Evolutionary conservation across 2,329 filamentous ascomycete genomes (phyloP).

Genomic region (Pezizomycotina sp.): DNA sequence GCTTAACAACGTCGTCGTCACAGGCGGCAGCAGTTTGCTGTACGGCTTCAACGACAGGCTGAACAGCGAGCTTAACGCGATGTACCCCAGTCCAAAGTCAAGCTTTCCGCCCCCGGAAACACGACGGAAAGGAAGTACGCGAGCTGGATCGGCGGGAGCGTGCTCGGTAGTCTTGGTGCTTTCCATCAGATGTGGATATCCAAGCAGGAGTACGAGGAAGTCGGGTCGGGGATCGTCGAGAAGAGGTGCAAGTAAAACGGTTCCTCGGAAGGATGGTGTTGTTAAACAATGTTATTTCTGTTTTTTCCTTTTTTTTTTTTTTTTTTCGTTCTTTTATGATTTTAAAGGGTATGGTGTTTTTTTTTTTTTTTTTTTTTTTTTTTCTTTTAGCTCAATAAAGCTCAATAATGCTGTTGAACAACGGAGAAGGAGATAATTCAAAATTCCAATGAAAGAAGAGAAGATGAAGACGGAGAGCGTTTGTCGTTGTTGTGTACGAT

Average conservation of each 20-base stretch:
- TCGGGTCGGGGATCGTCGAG: conserved; percentile 44
- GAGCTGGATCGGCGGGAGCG: conserved; percentile 91
- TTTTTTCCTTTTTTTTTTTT: too few relatives aligned
- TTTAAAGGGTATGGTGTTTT: too few relatives aligned
- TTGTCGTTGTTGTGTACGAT: too few relatives aligned
- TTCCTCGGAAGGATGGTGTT: too few relatives aligned
- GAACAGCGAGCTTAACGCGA: conserved; percentile 61
- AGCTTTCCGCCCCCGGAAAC: conserved; percentile 72
- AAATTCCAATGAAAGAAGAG: too few relatives aligned
- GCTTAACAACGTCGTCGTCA: conserved; percentile 80
- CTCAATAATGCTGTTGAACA: too few relatives aligned
- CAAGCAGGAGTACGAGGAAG: conserved; percentile 93
- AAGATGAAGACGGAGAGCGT: too few relatives aligned
- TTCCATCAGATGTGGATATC: conserved; percentile 99
- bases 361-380: too few relatives aligned
- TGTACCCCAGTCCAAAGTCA: conserved; percentile 76
- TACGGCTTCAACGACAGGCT: conserved; percentile 86
- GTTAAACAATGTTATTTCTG: too few relatives aligned
- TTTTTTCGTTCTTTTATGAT: too few relatives aligned
- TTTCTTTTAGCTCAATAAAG: too few relatives aligned
- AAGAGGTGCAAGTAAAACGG: conserved; percentile 16
- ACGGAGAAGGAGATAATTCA: too few relatives aligned
- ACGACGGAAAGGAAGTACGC: conserved; percentile 81
- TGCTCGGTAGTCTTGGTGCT: conserved; percentile 82
- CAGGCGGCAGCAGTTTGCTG: conserved; percentile 69